phyloP scores from a whole-genome alignment of 352 stramenopile species.

The Phytophthora ohioensis region DNA sequence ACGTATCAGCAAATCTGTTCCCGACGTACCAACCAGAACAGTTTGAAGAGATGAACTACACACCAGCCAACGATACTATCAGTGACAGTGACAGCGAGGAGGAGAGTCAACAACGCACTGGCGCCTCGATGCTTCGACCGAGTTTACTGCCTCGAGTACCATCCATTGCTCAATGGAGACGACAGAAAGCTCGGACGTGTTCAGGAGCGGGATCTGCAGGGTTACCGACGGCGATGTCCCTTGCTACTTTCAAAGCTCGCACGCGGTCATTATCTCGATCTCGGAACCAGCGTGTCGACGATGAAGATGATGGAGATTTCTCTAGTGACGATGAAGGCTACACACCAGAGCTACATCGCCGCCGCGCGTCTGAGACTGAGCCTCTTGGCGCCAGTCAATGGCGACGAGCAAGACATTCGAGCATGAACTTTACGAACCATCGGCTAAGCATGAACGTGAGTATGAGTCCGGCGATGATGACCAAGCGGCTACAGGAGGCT shows the following conservation, averaged over 20 bases:
- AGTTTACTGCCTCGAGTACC: slow-evolving; percentile 34
- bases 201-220: slow-evolving; percentile 40
- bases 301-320: slow-evolving; percentile 60
- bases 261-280: slow-evolving; percentile 41
- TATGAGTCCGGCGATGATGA: slow-evolving; percentile 38
- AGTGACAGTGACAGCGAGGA: slow-evolving; percentile 30
- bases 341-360: slow-evolving; percentile 36
- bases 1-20: slow-evolving; percentile 27
- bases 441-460: slow-evolving; percentile 43
- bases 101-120: slow-evolving; percentile 7
- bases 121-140: slow-evolving; percentile 11
- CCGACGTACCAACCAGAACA: slow-evolving; percentile 10
- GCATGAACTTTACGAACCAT: slow-evolving; percentile 39
- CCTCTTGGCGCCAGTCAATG: slow-evolving; percentile 28
- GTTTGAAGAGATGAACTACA: slow-evolving; percentile 7
- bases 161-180: slow-evolving; percentile 32
- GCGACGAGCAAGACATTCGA: slow-evolving; percentile 41
- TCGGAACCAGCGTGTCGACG: slow-evolving; percentile 33
- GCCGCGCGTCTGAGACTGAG: slow-evolving; percentile 22
- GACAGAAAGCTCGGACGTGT: slow-evolving; percentile 55
- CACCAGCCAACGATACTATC: slow-evolving; percentile 2
- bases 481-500: slow-evolving; percentile 42
- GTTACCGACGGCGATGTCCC: slow-evolving; percentile 36
- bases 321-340: slow-evolving; percentile 72
- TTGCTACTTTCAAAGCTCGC: slow-evolving; percentile 44